Percentiles rank a stretch among this genome's conserved stretches.
Conservation (phyloP, 139 green algal species). For the Volvox africanus region DNA sequence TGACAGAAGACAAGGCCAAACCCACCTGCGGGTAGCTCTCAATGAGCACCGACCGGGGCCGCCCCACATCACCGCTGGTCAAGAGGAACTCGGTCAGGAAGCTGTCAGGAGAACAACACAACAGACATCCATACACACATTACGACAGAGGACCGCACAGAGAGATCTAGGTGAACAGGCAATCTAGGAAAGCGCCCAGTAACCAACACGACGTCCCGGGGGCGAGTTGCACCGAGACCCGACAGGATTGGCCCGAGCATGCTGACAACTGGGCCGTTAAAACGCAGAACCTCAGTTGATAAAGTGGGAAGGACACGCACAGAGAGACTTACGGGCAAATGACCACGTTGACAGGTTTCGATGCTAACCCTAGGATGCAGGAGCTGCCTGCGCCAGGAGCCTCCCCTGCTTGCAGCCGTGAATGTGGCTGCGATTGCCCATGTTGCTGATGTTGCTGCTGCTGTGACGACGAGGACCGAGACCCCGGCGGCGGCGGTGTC, state of each 20-base stretch:
- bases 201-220: no score
- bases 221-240: no score
- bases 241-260: background rate
- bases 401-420: background rate
- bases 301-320: background rate
- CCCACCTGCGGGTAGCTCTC: conserved; percentile 49
- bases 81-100: conserved; percentile 46
- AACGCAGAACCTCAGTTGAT: background rate
- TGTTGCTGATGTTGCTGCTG: background rate
- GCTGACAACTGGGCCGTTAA: background rate
- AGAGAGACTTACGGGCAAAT: conserved; percentile 18
- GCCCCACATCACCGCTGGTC: conserved; percentile 49
- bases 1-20: no score
- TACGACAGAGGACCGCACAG: no score
- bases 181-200: no score
- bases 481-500: background rate
- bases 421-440: background rate
- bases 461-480: background rate
- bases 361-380: background rate
- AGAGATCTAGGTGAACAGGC: no score
- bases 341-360: background rate
- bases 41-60: conserved; percentile 11
- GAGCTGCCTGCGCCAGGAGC: background rate
- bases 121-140: background rate
- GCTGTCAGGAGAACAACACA: background rate